These are phyloP conservation scores for Rhynchospora breviuscula DNA, from an alignment of 176 grass and related monocot genomes.

Conservation along the genomic window DNA sequence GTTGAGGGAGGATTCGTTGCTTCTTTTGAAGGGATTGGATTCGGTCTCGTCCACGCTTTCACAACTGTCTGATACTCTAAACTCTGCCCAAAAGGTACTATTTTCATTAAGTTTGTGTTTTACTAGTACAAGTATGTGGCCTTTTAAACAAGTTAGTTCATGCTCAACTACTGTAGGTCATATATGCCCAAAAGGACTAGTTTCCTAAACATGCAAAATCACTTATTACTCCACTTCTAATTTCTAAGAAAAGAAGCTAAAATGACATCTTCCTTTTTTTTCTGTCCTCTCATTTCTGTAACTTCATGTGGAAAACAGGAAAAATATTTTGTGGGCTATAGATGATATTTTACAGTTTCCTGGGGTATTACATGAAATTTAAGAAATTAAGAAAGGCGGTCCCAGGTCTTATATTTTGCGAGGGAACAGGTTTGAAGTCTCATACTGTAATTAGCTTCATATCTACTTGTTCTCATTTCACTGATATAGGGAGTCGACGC, in stretches of 20 bases:
- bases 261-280: not conserved
- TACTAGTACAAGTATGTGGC: not conserved
- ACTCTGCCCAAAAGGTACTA: constrained; percentile 64
- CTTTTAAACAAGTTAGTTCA: not conserved
- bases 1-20: constrained; percentile 71
- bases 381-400: not conserved
- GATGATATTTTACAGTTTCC: not conserved
- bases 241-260: not conserved
- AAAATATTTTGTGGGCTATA: not conserved
- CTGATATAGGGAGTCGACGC: constrained; percentile 25
- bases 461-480: not conserved
- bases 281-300: not conserved
- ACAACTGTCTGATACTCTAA: constrained; percentile 73
- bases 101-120: not conserved
- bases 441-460: not conserved
- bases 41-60: constrained; percentile 71
- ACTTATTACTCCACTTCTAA: not conserved
- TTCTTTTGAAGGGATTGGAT: constrained; percentile 75
- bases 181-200: no score
- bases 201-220: not conserved
- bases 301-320: not conserved
- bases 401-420: not conserved
- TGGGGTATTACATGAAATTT: not conserved
- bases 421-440: not conserved
- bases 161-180: no score